Conservation (phyloP, 2,329 filamentous ascomycete genomes). For the Colletotrichum orchidophilum region DNA sequence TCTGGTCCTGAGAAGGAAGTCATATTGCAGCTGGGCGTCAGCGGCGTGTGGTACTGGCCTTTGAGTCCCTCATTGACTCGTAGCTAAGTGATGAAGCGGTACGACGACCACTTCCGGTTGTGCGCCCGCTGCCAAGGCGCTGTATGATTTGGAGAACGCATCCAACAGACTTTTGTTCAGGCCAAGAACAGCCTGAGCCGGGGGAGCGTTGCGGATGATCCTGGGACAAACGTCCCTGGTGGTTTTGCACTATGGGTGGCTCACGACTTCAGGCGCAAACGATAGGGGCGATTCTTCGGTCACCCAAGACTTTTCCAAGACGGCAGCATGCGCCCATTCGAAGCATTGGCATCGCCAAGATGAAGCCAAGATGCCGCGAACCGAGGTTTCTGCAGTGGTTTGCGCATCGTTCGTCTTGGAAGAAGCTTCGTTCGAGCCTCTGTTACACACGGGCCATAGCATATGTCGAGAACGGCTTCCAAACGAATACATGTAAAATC, state of each 20-base stretch:
- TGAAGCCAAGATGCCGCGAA: neutral
- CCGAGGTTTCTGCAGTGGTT: neutral
- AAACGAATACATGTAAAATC: no score
- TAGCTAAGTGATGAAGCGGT: neutral
- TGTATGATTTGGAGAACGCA: neutral
- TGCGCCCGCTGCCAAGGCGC: slow-evolving; percentile 14
- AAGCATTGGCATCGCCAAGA: slow-evolving; percentile 30
- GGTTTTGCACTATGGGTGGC: neutral
- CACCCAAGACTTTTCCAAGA: slow-evolving; percentile 26
- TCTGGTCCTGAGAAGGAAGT: neutral
- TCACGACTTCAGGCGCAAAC: neutral
- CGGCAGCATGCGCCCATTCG: slow-evolving; percentile 28
- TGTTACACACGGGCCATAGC: neutral
- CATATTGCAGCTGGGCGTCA: neutral
- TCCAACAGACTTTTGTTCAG: slow-evolving; percentile 4
- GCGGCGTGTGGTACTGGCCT: neutral
- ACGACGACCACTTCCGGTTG: neutral
- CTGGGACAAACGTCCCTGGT: neutral
- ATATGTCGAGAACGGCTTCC: neutral
- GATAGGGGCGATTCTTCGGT: neutral
- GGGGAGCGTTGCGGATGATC: neutral
- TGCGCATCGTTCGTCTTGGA: neutral
- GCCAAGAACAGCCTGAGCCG: slow-evolving; percentile 11
- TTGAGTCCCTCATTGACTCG: neutral
- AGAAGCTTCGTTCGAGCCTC: neutral